phyloP scores from a whole-genome alignment of 192 early-diverging fungal genomes.

The Umbelopsis ramanniana region DNA sequence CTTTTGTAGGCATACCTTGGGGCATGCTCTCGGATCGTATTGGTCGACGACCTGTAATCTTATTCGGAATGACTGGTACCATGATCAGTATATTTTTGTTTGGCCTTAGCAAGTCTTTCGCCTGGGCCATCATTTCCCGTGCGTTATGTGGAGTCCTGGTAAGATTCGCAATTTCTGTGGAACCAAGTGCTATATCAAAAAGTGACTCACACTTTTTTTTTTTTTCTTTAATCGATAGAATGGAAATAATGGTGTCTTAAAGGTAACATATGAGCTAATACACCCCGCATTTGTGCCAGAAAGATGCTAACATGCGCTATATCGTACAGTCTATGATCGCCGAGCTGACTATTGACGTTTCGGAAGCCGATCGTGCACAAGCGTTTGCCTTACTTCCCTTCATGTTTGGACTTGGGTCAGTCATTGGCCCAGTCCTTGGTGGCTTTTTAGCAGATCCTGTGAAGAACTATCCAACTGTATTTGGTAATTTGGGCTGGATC shows the following conservation, averaged over 20 bases:
- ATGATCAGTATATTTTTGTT: conserved; percentile 63
- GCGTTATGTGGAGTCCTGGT: conserved; percentile 60
- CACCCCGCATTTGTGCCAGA: too few relatives aligned
- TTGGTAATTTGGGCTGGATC: conserved; percentile 36
- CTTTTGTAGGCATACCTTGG: conserved; percentile 52
- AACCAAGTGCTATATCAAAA: not conserved
- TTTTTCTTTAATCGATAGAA: conserved; percentile 41
- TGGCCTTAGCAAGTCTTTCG: conserved; percentile 58
- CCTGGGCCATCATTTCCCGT: conserved; percentile 57
- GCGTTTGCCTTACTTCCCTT: conserved; percentile 73
- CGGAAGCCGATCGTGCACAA: conserved; percentile 48
- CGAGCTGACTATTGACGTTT: conserved; percentile 74
- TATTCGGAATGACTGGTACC: conserved; percentile 75
- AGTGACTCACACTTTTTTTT: not conserved
- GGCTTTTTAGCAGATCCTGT: conserved; percentile 73
- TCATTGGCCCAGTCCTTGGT: conserved; percentile 66
- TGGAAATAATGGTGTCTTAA: conserved; percentile 70
- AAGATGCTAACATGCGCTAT: not conserved
- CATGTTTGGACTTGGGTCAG: conserved; percentile 61
- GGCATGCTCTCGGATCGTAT: conserved; percentile 72
- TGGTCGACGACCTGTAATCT: conserved; percentile 68
- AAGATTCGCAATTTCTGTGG: conserved; percentile 13
- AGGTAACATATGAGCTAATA: conserved; percentile 26
- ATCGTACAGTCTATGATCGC: conserved; percentile 57
- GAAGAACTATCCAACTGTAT: conserved; percentile 53